These are phyloP conservation scores for Fusarium pininemorale DNA, from an alignment of 2,329 filamentous ascomycete genomes.

Conservation along the genomic window DNA sequence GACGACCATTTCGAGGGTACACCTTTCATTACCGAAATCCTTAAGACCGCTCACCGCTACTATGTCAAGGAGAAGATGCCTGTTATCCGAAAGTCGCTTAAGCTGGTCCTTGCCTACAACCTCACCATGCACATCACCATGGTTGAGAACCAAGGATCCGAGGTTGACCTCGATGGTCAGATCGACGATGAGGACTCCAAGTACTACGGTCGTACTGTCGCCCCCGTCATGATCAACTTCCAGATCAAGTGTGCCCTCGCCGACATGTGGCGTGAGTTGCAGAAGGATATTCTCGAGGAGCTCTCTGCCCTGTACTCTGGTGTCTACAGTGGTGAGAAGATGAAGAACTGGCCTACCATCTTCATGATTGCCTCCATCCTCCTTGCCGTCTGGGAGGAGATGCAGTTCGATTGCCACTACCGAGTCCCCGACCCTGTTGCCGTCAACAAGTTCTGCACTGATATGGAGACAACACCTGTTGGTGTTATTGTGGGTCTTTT, in stretches of 20 bases:
- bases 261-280: slow-evolving; percentile 97
- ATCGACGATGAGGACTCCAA: slow-evolving; percentile 88
- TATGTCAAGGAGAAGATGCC: slow-evolving; percentile 88
- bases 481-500: slow-evolving; percentile 97
- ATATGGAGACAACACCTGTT: slow-evolving; percentile 96
- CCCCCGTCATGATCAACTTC: slow-evolving; percentile 99
- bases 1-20: slow-evolving; percentile 97
- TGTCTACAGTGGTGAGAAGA: slow-evolving; percentile 94
- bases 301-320: slow-evolving; percentile 93
- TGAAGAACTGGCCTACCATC: slow-evolving; percentile 99
- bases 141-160: slow-evolving; percentile 87
- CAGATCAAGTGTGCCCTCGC: slow-evolving; percentile 97
- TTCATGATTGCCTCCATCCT: slow-evolving; percentile 96
- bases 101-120: slow-evolving; percentile 95
- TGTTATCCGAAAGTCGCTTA: slow-evolving; percentile 93
- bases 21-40: slow-evolving; percentile 91
- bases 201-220: slow-evolving; percentile 88
- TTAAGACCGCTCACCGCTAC: slow-evolving; percentile 95
- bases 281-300: slow-evolving; percentile 96
- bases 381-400: slow-evolving; percentile 95
- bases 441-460: slow-evolving; percentile 92
- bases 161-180: slow-evolving; percentile 80
- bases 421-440: slow-evolving; percentile 84
- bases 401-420: slow-evolving; percentile 99
- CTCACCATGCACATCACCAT: slow-evolving; percentile 93